Conservation (phyloP, 768 basidiomycete genomes). For the Tricholomella constricta region DNA sequence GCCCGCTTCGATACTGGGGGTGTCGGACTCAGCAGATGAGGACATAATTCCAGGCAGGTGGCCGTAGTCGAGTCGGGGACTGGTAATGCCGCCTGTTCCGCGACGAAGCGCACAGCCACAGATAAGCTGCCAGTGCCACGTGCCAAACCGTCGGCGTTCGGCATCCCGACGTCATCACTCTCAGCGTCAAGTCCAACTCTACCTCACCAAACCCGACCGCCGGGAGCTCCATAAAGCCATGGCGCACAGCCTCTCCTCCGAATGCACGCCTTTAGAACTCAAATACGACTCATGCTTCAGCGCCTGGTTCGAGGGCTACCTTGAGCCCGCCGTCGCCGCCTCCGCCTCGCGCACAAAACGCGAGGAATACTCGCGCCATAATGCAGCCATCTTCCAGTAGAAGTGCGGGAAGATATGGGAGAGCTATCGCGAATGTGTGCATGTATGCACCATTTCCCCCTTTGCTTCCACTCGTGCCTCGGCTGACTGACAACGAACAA, state of each 20-base stretch:
- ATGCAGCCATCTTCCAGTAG: constrained; percentile 85
- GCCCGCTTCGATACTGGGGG: too few relatives aligned
- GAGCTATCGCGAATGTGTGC: constrained; percentile 78
- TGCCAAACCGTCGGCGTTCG: too few relatives aligned
- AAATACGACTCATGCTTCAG: constrained; percentile 96
- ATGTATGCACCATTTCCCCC: constrained; percentile 58
- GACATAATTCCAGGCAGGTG: too few relatives aligned
- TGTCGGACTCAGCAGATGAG: too few relatives aligned
- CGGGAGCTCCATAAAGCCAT: constrained; percentile 39
- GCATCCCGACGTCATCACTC: background rate
- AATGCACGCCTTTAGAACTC: constrained; percentile 89
- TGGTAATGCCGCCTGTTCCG: too few relatives aligned
- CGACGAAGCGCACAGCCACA: too few relatives aligned
- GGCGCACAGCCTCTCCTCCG: constrained; percentile 78
- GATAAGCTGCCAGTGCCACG: too few relatives aligned
- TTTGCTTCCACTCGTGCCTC: too few relatives aligned
- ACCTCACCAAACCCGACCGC: background rate
- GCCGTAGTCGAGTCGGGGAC: too few relatives aligned
- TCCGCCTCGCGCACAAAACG: constrained; percentile 44
- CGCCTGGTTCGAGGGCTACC: constrained; percentile 96
- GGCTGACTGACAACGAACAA: too few relatives aligned
- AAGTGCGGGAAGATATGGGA: constrained; percentile 86
- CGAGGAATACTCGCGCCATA: constrained; percentile 65
- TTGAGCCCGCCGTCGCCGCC: constrained; percentile 71
- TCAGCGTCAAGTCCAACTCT: background rate